Evolutionary conservation across 495 filamentous ascomycete genomes (phyloP), one percentile per base, ranked within the genome.

Genomic region (Neurospora tetraspora): DNA sequence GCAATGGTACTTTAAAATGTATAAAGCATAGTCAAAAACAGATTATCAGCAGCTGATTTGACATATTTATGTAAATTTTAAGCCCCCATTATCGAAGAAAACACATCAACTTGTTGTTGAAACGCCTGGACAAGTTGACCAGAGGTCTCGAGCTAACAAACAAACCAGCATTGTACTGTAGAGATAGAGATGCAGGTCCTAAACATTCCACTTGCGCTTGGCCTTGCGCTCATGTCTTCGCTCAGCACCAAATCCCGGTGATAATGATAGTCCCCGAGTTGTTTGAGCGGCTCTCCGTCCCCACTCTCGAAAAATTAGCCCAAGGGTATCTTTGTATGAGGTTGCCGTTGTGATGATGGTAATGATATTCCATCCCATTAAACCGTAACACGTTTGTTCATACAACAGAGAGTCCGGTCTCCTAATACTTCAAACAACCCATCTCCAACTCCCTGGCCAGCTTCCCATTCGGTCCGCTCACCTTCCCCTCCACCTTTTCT

Each of bases 401-500:
- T 47, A 7, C 27, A n/a, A n/a, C n/a, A n/a, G n/a, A n/a, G n/a
- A 27, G 27, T 27, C 45, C 3, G 0, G 2, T 76, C 20, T 53
- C n/a, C 45, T 42, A 76, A 69, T 71, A 73, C 14, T n/a, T 18
- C 5, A 72, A 23, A 40, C 77, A 79, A 2, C 71, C 70, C 7
- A 31, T 68, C 69, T 75, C 74, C 36, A 79, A 36, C 11, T 65
- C 16, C 40, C 72, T 72, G 27, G 71, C 73, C 36, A 73, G 39
- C 39, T n/a, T 27, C 3, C 59, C 18, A 70, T 77, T 78, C 9
- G 76, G 23, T 1, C 73, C 78, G 4, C 76, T 75, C 2, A 77
- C 45, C 43, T 70, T 75, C 0, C 73, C 78, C 11, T 68, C 36
- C 70, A 68, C 79, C 37, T 72, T 39, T 69, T 79, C 74, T 61